Evolutionary conservation across 2,329 filamentous ascomycete genomes (phyloP).

Genomic region (Botrytis squamosa): DNA sequence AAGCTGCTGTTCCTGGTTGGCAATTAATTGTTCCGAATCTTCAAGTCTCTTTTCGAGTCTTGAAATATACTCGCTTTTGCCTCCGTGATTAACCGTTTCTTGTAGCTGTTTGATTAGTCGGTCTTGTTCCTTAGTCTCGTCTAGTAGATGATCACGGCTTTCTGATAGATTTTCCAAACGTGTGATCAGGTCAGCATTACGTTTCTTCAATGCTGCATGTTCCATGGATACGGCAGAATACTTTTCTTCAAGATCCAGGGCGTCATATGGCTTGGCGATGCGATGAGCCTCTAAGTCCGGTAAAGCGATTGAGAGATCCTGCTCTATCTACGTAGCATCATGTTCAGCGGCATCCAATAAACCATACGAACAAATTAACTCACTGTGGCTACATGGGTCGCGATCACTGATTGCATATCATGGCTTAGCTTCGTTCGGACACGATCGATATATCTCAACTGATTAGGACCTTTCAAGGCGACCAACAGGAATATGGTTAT

Average conservation of each 20-base stretch:
- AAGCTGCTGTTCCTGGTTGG: constrained; percentile 64
- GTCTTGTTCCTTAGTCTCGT: constrained; percentile 56
- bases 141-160: constrained; percentile 58
- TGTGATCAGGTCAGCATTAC: constrained; percentile 57
- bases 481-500: constrained; percentile 62
- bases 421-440: constrained; percentile 46
- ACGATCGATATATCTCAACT: constrained; percentile 51
- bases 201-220: constrained; percentile 55
- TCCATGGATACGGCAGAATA: constrained; percentile 46
- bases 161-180: constrained; percentile 59
- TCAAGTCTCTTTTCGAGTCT: constrained; percentile 57
- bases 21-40: constrained; percentile 71
- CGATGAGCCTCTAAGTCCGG: background rate
- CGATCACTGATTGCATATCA: constrained; percentile 44
- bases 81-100: constrained; percentile 47
- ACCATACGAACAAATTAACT: background rate
- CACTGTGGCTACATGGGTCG: constrained; percentile 35
- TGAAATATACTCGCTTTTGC: constrained; percentile 52
- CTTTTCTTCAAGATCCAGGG: constrained; percentile 49
- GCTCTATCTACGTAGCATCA: constrained; percentile 8
- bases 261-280: constrained; percentile 10
- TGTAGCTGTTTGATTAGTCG: constrained; percentile 41
- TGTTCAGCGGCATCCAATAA: constrained; percentile 1
- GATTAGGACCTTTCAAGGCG: constrained; percentile 59
- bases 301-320: constrained; percentile 17